Evolutionary conservation across 2,329 filamentous ascomycete species (phyloP).

Genomic region (Fusarium anthophilum): DNA sequence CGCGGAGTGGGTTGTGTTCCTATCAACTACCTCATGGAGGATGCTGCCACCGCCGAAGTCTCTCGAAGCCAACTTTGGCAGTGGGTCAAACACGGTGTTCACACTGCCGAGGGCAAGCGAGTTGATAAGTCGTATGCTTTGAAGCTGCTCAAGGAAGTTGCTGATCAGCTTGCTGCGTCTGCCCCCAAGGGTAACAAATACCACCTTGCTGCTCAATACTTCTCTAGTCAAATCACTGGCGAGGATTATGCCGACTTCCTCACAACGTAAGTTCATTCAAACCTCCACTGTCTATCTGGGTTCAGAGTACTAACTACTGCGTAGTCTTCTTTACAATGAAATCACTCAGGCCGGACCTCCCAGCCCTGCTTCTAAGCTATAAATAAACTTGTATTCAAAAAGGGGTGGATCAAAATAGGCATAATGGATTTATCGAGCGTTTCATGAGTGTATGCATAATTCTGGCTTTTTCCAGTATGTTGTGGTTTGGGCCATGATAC

Average conservation of each 20-base stretch:
- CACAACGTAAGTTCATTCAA: conserved; percentile 70
- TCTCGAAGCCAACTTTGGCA: conserved; percentile 96
- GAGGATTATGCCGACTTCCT: conserved; percentile 98
- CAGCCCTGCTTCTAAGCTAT: conserved; percentile 71
- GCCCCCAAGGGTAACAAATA: conserved; percentile 91
- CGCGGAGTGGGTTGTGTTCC: conserved; percentile 94
- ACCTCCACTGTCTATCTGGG: not conserved
- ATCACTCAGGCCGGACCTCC: conserved; percentile 78
- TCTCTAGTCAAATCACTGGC: conserved; percentile 90
- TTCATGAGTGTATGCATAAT: conserved; percentile 26
- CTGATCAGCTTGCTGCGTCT: conserved; percentile 77
- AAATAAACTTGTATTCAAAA: conserved; percentile 24
- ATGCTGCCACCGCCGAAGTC: conserved; percentile 96
- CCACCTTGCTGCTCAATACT: conserved; percentile 90
- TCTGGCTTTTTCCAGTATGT: not conserved
- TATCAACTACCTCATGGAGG: conserved; percentile 99
- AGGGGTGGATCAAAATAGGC: not conserved
- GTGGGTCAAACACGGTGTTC: conserved; percentile 80
- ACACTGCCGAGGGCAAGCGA: conserved; percentile 87
- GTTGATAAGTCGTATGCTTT: conserved; percentile 94
- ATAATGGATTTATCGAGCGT: conserved; percentile 23
- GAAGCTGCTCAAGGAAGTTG: conserved; percentile 85
- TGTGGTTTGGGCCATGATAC: conserved; percentile 27
- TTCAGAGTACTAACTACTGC: conserved; percentile 5
- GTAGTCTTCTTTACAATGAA: conserved; percentile 84